Base-by-base conservation (phyloP, 352 stramenopile genomes). In the Pythium brachiatum region DNA sequence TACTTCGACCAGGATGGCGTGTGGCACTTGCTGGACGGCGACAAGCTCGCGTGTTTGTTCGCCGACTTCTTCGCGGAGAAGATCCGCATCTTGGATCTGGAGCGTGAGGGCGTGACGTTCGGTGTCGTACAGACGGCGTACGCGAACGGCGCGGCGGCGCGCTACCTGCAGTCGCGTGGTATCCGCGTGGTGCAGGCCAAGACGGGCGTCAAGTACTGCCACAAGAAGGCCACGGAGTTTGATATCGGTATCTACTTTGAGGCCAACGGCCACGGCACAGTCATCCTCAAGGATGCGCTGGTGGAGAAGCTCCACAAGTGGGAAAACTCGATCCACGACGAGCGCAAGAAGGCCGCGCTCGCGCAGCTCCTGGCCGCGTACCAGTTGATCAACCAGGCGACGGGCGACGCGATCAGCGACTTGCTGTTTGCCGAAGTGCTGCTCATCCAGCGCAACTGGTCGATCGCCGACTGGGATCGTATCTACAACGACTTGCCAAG, bases 221-320 rank as follows among this genome's bases (percentile, higher is more conserved):
- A 99, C 76, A 85, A 97, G 54, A 95, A 97, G 63, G 93, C 97
- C 20, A 75, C 88, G 39, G 73, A 98, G 58, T 99, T 97, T 72
- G 98, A 99, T 76, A 88, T 99, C 60, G 97, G 97, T 32, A 89
- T 99, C 41, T 99, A 99, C 85, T 99, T 99, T 76, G 98, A 99
- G 78, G 90, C 97, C 31, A 99, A 99, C 79, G 97, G 97, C 50
- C 97, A 99, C 78, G 97, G 97, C 38, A 99, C 97, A 2, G 96
- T 99, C 26, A 74, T 99, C 23, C 97, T 99, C 73, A 96, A 91
- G 53, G 82, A 96, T 38, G 70, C 81, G 46, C 81, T 97, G 27
- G 83, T 93, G 41, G 82, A 92, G 26, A 86, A 89, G 50, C 76
- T 98, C 15, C 71, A 89, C 67, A 90, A 92, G 66, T 83, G 76